Conservation (phyloP, 163 green algal species). For the Volvox carteri region DNA sequence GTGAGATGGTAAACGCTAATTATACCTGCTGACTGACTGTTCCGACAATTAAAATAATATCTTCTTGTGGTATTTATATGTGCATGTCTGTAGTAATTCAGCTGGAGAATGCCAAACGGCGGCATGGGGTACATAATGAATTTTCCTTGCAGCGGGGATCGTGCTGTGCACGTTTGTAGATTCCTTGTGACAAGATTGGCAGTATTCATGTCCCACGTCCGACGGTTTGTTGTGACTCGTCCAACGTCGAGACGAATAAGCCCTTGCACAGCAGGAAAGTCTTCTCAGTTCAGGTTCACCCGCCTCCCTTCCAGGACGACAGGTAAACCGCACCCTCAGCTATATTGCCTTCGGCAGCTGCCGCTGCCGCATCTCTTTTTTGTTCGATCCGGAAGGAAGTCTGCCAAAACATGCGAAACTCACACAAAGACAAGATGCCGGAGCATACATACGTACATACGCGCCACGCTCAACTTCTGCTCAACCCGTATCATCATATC, state of each 20-base stretch:
- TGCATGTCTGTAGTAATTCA: too few relatives aligned
- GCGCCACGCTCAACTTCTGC: not conserved
- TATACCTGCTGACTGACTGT: too few relatives aligned
- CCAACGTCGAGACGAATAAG: slow-evolving; percentile 1
- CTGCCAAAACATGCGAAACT: not conserved
- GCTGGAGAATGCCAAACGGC: too few relatives aligned
- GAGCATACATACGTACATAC: not conserved
- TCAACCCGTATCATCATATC: not conserved
- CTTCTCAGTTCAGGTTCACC: not conserved
- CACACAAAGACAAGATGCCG: not conserved
- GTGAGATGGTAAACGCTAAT: too few relatives aligned
- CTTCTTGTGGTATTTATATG: too few relatives aligned
- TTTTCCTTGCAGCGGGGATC: too few relatives aligned
- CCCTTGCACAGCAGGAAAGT: not conserved
- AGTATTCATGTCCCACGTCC: not conserved
- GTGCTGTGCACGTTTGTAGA: too few relatives aligned
- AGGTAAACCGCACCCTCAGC: not conserved
- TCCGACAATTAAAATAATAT: too few relatives aligned
- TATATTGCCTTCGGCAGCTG: not conserved
- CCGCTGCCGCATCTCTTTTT: not conserved
- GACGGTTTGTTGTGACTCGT: slow-evolving; percentile 41
- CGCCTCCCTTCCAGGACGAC: too few relatives aligned
- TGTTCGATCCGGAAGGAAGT: too few relatives aligned
- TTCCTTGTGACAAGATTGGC: not conserved
- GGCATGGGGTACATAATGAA: too few relatives aligned